Percentiles rank a stretch among this genome's conserved stretches.
Conservation (phyloP, 1,139 yeast species). For the Saccharomyces hybrid region DNA sequence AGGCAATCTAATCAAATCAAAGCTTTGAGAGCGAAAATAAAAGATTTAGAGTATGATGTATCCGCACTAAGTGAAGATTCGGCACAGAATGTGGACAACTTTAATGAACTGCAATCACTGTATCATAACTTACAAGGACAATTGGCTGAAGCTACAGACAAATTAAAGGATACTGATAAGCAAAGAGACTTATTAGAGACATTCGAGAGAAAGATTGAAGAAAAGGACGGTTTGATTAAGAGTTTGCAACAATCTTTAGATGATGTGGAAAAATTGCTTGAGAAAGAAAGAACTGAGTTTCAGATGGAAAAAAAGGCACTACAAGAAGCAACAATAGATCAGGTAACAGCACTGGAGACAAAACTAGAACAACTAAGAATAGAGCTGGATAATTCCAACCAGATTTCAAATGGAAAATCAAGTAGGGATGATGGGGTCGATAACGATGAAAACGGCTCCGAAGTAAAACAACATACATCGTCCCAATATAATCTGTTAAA, state of each 20-base stretch:
- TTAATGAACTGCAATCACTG: slow-evolving; percentile 30
- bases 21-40: slow-evolving; percentile 40
- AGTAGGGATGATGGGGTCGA: not conserved
- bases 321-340: slow-evolving; percentile 20
- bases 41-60: slow-evolving; percentile 28
- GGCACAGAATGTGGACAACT: slow-evolving; percentile 39
- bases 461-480: slow-evolving; percentile 11
- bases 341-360: slow-evolving; percentile 33
- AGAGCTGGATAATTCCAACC: slow-evolving; percentile 32
- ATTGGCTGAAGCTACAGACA: slow-evolving; percentile 30
- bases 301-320: slow-evolving; percentile 22
- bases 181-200: not conserved
- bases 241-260: slow-evolving; percentile 27
- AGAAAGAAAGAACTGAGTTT: slow-evolving; percentile 19
- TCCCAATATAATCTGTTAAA: slow-evolving; percentile 42
- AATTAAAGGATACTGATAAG: slow-evolving; percentile 5
- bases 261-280: slow-evolving; percentile 21
- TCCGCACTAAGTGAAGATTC: not conserved
- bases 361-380: slow-evolving; percentile 38
- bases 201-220: slow-evolving; percentile 26
- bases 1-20: slow-evolving; percentile 62
- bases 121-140: slow-evolving; percentile 29
- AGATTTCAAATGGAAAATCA: slow-evolving; percentile 10
- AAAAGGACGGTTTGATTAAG: slow-evolving; percentile 34
- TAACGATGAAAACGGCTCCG: slow-evolving; percentile 9